Evolutionary conservation across 2,329 filamentous ascomycete genomes (phyloP).

Genomic region (Pleomassaria siparia): DNA sequence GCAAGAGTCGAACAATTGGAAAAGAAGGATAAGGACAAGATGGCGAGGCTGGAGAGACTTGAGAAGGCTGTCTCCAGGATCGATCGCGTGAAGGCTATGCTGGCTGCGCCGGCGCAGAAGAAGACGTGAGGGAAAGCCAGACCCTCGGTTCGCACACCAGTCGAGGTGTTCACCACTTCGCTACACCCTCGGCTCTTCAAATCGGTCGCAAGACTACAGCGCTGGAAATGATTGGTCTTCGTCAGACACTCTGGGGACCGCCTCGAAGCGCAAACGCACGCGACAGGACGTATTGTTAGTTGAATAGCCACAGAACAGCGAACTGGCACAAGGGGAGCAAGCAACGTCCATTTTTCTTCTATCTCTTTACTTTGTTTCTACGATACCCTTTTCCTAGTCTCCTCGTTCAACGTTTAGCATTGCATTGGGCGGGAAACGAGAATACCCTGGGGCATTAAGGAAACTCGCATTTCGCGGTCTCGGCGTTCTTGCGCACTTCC

Average conservation of each 20-base stretch:
- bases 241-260: background rate
- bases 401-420: slow-evolving; percentile 2
- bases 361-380: background rate
- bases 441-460: slow-evolving; percentile 1
- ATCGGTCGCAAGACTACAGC: no score
- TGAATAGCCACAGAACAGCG: background rate
- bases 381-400: slow-evolving; percentile 6
- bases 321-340: background rate
- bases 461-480: background rate
- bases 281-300: background rate
- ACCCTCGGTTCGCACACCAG: background rate
- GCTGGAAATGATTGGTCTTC: no score
- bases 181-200: no score
- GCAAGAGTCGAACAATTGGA: slow-evolving; percentile 70
- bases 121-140: background rate
- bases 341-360: background rate
- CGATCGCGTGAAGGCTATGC: slow-evolving; percentile 66
- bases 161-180: no score
- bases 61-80: slow-evolving; percentile 72
- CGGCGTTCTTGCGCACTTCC: no score
- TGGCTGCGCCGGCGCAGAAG: slow-evolving; percentile 38
- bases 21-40: slow-evolving; percentile 69
- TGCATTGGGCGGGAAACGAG: slow-evolving; percentile 6
- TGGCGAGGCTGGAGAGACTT: slow-evolving; percentile 66
- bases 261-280: background rate